Evolutionary conservation across 345 rosid genomes (phyloP), one percentile per base, ranked within the genome.

Genomic region (Clarkia xantiana): DNA sequence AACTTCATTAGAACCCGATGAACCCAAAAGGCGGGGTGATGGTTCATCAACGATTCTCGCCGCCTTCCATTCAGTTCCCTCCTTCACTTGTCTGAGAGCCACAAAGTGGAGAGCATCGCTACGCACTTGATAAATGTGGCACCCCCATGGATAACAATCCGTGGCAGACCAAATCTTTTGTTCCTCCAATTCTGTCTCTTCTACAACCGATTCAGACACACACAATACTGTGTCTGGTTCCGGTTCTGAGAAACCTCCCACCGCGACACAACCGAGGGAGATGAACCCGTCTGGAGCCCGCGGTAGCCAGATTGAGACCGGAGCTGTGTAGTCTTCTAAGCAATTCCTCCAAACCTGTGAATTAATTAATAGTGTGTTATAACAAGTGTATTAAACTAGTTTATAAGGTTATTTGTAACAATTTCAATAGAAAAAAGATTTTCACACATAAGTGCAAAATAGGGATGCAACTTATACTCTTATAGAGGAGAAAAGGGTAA

Each of bases 311-410:
- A 86, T 77, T 9, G 98, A 81, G 39, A 91, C 73, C 10, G 84
- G 77, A 58, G 44, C 38, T 44, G 55, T 59, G 68, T 86, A 91
- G 65, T 86, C 93, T 45, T 79, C 96, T 48, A 47, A 29, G 60
- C 94, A 91, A 69, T 86, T 86, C 67, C 98, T 84, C 98, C 98
- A 91, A 6, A 83, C 95, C 94, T 90, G 75, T 6, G 25, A 14
- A 46, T 34, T 45, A 19, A 16, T 10, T n/a, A n/a, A n/a, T n/a
- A n/a, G n/a, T 12, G 18, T 16, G 3, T 12, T 20, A 46, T 46
- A n/a, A 9, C 3, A 29, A 38, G 14, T 49, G n/a, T 19, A 8
- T 5, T 43, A 49, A 6, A 22, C 25, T 22, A 22, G 25, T 22
- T 22, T 22, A 22, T 22, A 22, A 22, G 25, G 25, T 22, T 2